Evolutionary conservation across 208 protist species (phyloP), one percentile per base, ranked within the genome.

Genomic region (Vickermania spadyakhi): DNA sequence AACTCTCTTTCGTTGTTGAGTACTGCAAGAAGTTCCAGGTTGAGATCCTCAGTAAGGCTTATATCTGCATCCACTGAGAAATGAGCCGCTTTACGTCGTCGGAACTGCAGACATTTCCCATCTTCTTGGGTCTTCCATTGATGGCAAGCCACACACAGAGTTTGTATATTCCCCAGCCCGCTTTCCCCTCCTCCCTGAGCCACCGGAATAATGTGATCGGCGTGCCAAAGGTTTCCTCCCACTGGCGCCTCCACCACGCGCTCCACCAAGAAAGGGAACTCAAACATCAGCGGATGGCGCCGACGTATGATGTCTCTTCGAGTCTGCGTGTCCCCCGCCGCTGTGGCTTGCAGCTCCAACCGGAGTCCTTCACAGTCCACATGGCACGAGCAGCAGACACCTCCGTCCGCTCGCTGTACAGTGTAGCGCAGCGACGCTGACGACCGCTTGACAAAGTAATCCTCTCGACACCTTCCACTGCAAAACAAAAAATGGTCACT

Each of bases 71-170:
- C n/a, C n/a, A 49, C 18, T 49, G 41, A 21, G 41, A 21, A 49
- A 49, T 49, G 18, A 49, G 41, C 13, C 41, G 18, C 41, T 49
- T 49, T 11, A 49, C 18, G 18, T 21, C 41, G 18, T 49, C 41
- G 13, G 18, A 49, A 18, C 41, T 11, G 41, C 41, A 18, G 13
- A 49, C 18, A 49, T 18, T 49, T 49, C 51, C 13, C 53, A 28
- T 86, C 79, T 45, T 80, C 65, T 22, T 56, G 56, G 0, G 82
- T 93, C 52, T 93, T 93, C 18, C 84, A 60, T 0, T 67, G 60
- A 70, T 93, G 86, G 59, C 86, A 93, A 1, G 80, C 75, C 18
- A 93, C 77, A 60, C 86, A 93, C 11, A 93, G 68, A 14, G 86
- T 93, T 28, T 93, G 86, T 1, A 93, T 50, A 60, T 93, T 93